These are phyloP conservation scores for Mycena vitilis DNA, from an alignment of 768 basidiomycete genomes.

Conservation along the genomic window DNA sequence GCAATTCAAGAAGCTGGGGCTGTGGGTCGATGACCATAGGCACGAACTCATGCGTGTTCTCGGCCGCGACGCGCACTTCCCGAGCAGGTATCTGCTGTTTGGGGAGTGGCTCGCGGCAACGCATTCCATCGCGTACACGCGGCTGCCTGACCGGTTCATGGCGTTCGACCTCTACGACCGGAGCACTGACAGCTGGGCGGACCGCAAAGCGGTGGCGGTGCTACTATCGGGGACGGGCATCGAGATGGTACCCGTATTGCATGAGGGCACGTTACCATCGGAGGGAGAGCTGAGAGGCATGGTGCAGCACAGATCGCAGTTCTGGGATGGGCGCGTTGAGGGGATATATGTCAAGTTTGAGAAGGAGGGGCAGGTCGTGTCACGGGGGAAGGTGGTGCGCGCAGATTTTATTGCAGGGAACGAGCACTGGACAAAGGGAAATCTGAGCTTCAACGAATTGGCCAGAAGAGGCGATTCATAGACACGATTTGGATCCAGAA, in stretches of 20 bases:
- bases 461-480: constrained; percentile 20
- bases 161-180: constrained; percentile 73
- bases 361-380: constrained; percentile 49
- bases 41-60: constrained; percentile 56
- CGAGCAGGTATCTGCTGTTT: constrained; percentile 68
- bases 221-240: constrained; percentile 56
- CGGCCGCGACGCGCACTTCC: constrained; percentile 61
- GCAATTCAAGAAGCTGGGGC: constrained; percentile 69
- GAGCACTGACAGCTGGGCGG: constrained; percentile 52
- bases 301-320: constrained; percentile 58
- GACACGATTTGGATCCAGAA: not conserved
- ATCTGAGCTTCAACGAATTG: constrained; percentile 51
- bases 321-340: constrained; percentile 62
- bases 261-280: constrained; percentile 54
- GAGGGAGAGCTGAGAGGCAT: constrained; percentile 54
- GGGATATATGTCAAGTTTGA: constrained; percentile 72
- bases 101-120: constrained; percentile 75
- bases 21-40: constrained; percentile 64
- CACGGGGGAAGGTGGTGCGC: constrained; percentile 67
- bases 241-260: constrained; percentile 54
- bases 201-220: constrained; percentile 47
- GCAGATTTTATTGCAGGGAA: constrained; percentile 73
- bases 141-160: constrained; percentile 66
- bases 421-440: constrained; percentile 67
- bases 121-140: constrained; percentile 68